Conservation (phyloP, 1,284 basidiomycete genomes). For the Pseudozyma pruni region DNA sequence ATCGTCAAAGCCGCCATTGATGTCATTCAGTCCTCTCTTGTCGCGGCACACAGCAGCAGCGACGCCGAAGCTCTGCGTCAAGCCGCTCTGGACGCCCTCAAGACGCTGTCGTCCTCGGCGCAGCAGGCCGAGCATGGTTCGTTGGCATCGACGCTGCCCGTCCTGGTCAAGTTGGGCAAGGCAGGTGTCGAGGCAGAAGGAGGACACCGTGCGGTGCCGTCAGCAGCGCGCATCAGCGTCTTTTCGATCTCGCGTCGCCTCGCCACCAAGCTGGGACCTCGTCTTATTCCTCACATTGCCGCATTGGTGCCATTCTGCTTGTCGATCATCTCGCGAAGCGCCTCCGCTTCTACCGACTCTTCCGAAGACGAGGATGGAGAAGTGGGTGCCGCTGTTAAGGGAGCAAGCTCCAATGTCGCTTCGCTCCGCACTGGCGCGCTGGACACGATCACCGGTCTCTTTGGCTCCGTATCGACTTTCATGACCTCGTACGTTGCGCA, state of each 20-base stretch:
- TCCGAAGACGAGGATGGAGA: constrained; percentile 4
- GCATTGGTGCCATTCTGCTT: constrained; percentile 50
- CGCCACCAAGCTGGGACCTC: constrained; percentile 56
- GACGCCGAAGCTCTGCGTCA: constrained; percentile 34
- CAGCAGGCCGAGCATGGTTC: constrained; percentile 33
- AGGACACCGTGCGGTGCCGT: constrained; percentile 9
- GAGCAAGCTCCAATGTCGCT: constrained; percentile 28
- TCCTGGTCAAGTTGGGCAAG: constrained; percentile 43
- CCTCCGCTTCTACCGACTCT: not conserved
- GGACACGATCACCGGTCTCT: constrained; percentile 52
- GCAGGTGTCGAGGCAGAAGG: constrained; percentile 25
- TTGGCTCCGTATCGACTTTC: constrained; percentile 61
- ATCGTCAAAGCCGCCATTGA: constrained; percentile 45
- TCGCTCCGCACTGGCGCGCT: constrained; percentile 51
- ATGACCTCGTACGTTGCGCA: constrained; percentile 53
- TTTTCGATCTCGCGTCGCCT: constrained; percentile 50
- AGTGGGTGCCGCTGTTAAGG: constrained; percentile 1
- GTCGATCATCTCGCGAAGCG: constrained; percentile 16
- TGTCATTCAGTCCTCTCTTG: constrained; percentile 26
- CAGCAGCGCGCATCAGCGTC: constrained; percentile 41
- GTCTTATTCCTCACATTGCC: constrained; percentile 63
- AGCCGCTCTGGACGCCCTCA: constrained; percentile 52
- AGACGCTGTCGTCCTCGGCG: constrained; percentile 32
- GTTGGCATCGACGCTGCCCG: constrained; percentile 45
- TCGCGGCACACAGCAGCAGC: constrained; percentile 14